Evolutionary conservation across 306 rosid genomes (phyloP).

Genomic region (Acacia crassicarpa): DNA sequence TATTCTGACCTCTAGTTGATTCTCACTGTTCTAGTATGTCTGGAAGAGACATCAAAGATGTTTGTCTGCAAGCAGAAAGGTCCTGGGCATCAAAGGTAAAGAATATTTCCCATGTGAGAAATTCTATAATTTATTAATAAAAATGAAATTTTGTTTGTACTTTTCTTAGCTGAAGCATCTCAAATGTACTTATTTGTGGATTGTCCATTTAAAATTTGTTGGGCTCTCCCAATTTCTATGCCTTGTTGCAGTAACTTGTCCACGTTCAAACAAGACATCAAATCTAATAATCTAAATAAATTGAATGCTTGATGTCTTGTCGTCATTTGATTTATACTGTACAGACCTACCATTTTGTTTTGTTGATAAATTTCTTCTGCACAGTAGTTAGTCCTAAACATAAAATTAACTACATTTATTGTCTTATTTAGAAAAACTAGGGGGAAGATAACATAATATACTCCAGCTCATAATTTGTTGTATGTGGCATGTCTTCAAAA

Average conservation of each 20-base stretch:
- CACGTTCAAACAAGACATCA: not conserved
- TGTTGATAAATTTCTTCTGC: no score
- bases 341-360: no score
- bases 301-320: not conserved
- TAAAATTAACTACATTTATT: no score
- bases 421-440: not conserved
- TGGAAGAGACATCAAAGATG: slow-evolving; percentile 91
- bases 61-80: slow-evolving; percentile 93
- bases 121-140: not conserved
- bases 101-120: not conserved
- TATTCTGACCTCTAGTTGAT: not conserved
- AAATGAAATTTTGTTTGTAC: not conserved
- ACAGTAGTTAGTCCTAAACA: not conserved
- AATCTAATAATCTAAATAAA: not conserved
- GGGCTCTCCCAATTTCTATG: not conserved
- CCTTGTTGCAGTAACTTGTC: not conserved
- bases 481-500: not conserved
- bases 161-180: not conserved
- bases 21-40: slow-evolving; percentile 67
- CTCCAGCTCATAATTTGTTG: not conserved
- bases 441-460: not conserved
- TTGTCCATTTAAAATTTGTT: not conserved
- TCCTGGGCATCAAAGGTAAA: slow-evolving; percentile 91
- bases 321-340: no score
- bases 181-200: not conserved